Evolutionary conservation across 176 grass and related monocot species (phyloP), one percentile per base, ranked within the genome.

Genomic region (Alopecurus myosuroides): DNA sequence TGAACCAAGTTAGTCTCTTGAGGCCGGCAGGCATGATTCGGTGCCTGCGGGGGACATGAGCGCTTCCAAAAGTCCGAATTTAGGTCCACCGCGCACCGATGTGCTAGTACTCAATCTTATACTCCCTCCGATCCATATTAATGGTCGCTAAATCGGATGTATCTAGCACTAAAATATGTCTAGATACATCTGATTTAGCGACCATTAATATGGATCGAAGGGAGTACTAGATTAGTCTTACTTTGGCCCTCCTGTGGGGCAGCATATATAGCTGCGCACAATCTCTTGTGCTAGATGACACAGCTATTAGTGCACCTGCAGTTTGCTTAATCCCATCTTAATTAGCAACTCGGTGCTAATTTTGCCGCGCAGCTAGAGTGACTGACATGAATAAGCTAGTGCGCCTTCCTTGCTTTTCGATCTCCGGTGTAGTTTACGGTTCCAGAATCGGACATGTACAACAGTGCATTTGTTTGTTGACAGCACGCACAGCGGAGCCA

Each of bases 51-150:
- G 50, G 31, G 45, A 12, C 63, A 75, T 26, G 56, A 80, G 14
- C n/a, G 34, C 55, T 68, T 75, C 35, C 39, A 70, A 90, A 86
- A 33, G 73, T 85, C 62, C 5, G 63, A 36, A 2, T 35, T 29
- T 12, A 60, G 69, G 87, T 69, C 76, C 82, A 80, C 87, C 39
- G 44, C 77, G 29, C 45, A 71, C 52, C 71, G 53, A 48, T n/a
- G n/a, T n/a, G n/a, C n/a, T n/a, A n/a, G n/a, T n/a, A n/a, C n/a
- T n/a, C n/a, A n/a, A n/a, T n/a, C n/a, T n/a, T n/a, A n/a, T n/a
- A n/a, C n/a, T n/a, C n/a, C n/a, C n/a, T n/a, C n/a, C n/a, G n/a
- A n/a, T n/a, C n/a, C n/a, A n/a, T n/a, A n/a, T n/a, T n/a, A n/a
- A n/a, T n/a, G n/a, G n/a, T n/a, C n/a, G n/a, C n/a, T n/a, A n/a